phyloP scores from a whole-genome alignment of 164 flowering plant species.

The Hamamelis virginiana region DNA sequence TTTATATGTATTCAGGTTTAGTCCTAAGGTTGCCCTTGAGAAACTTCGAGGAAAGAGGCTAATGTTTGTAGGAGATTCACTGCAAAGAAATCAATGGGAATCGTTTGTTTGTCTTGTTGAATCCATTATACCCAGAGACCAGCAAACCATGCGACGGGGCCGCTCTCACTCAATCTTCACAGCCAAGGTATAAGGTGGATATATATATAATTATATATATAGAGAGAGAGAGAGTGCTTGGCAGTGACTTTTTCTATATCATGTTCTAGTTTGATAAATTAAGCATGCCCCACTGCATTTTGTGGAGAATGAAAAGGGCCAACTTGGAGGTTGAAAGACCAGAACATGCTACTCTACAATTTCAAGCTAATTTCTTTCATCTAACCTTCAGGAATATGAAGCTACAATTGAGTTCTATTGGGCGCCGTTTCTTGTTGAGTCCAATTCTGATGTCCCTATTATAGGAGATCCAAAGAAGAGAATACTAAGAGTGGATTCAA shows the following conservation, averaged over 20 bases:
- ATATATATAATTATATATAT: too few relatives aligned
- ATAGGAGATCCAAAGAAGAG: conserved; percentile 66
- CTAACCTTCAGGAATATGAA: conserved; percentile 49
- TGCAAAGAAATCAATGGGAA: conserved; percentile 85
- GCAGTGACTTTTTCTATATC: too few relatives aligned
- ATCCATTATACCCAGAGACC: conserved; percentile 50
- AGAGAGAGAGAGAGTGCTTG: background rate
- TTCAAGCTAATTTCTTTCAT: background rate
- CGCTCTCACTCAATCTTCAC: conserved; percentile 59
- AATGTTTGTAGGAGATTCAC: conserved; percentile 90
- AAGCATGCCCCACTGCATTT: too few relatives aligned
- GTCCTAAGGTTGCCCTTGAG: conserved; percentile 50
- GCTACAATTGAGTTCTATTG: conserved; percentile 88
- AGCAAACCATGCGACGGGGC: conserved; percentile 61
- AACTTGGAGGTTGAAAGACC: too few relatives aligned
- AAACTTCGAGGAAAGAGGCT: conserved; percentile 81
- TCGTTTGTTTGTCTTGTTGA: conserved; percentile 86
- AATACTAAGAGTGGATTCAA: conserved; percentile 72
- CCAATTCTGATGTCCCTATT: conserved; percentile 64
- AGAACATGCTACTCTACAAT: too few relatives aligned
- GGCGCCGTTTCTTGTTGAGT: conserved; percentile 85
- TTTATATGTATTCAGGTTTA: conserved; percentile 51
- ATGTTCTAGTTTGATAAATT: too few relatives aligned
- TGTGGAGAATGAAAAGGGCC: too few relatives aligned
- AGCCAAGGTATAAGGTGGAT: conserved; percentile 51